Conservation (phyloP, 106 monocot genomes). For the Posidonia australis region DNA sequence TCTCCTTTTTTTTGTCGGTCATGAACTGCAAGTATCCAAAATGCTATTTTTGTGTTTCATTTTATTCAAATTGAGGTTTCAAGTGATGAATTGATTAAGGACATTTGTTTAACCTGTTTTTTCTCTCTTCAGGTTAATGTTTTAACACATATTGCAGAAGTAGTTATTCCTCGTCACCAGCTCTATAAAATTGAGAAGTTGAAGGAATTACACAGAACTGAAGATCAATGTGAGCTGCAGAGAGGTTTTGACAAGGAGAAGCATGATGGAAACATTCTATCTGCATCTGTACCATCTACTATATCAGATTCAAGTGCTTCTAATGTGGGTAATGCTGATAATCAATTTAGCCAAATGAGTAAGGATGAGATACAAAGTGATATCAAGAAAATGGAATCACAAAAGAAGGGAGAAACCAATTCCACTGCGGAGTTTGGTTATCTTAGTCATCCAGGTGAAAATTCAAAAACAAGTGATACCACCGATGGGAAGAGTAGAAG, state of each 20-base stretch:
- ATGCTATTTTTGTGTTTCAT: background rate
- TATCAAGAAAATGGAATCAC: no score
- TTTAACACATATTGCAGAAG: conserved; percentile 60
- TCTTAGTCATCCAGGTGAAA: no score
- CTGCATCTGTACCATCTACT: background rate
- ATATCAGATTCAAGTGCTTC: background rate
- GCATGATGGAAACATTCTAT: background rate
- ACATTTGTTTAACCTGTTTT: background rate
- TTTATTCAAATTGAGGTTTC: background rate
- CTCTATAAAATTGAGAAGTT: conserved; percentile 29
- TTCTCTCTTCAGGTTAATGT: conserved; percentile 47
- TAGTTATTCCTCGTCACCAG: conserved; percentile 6
- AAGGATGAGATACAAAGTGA: no score
- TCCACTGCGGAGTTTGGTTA: no score
- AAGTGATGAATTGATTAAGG: background rate
- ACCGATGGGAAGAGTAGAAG: no score
- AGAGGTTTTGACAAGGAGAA: background rate
- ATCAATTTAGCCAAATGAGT: no score
- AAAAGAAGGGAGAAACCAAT: no score
- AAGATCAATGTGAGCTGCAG: conserved; percentile 33
- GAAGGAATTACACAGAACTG: conserved; percentile 34
- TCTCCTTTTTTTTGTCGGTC: no score
- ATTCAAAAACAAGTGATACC: no score
- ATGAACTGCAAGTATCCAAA: no score
- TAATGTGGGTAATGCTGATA: no score